A percentile compares a stretch with the other conserved stretches of the same genome.
These are phyloP conservation scores for Hyaloscypha finlandica DNA, from an alignment of 495 filamentous ascomycete genomes.

Conservation along the genomic window DNA sequence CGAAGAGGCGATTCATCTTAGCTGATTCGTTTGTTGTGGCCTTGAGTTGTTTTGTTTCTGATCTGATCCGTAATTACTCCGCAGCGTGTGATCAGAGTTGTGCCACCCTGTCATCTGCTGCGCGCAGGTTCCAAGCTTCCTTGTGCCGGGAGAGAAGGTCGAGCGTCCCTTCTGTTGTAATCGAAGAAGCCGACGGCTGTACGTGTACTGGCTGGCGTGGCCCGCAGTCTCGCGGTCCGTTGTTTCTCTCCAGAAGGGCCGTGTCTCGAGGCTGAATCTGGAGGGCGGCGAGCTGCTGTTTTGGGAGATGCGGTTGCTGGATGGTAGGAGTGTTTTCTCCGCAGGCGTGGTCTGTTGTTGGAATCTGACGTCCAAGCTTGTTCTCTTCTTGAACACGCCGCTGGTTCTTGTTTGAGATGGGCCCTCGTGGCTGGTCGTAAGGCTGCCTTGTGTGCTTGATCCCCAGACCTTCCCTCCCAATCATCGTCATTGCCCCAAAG, in stretches of 20 bases:
- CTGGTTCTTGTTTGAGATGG: not conserved
- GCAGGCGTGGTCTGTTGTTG: not conserved
- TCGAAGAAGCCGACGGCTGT: not conserved
- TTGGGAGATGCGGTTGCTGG: not conserved
- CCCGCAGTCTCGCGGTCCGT: conserved; percentile 1
- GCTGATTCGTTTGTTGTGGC: not conserved
- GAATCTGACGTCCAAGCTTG: not conserved
- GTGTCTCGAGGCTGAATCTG: not conserved
- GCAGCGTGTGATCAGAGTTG: not conserved
- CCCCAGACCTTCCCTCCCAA: not conserved
- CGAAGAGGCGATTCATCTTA: conserved; percentile 94
- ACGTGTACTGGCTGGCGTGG: conserved; percentile 3
- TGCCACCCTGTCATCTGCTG: not conserved
- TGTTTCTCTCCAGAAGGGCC: not conserved
- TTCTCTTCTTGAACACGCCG: not conserved
- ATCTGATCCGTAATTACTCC: not conserved
- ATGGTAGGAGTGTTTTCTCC: not conserved
- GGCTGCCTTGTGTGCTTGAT: conserved; percentile 1
- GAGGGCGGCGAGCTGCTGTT: not conserved
- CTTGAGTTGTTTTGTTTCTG: not conserved
- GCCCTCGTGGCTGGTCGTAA: not conserved
- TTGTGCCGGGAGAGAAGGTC: not conserved
- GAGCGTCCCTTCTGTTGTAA: not conserved
- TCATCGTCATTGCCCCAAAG: not conserved
- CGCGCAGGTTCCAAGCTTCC: not conserved